A percentile compares a stretch with the other conserved stretches of the same genome.
These are phyloP conservation scores for Saccharomycopsis fodiens DNA, from an alignment of 805 yeast species.

Conservation along the genomic window DNA sequence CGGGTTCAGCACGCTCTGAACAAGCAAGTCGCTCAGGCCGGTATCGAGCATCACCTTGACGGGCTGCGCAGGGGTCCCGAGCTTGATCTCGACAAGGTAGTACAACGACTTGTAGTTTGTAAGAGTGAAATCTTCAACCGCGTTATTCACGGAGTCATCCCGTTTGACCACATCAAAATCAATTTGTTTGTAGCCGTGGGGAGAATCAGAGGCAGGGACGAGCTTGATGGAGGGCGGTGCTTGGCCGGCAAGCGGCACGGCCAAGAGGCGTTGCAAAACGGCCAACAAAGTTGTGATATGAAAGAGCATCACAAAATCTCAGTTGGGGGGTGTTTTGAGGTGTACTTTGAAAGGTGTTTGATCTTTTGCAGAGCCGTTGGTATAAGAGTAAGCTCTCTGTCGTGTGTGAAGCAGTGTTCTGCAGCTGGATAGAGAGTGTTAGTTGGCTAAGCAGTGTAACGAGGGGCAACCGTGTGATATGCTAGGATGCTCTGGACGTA, in stretches of 20 bases:
- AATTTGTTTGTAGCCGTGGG: not conserved
- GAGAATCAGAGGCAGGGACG: not conserved
- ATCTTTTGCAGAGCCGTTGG: no score
- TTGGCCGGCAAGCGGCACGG: not conserved
- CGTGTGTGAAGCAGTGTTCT: no score
- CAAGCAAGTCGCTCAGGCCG: constrained; percentile 70
- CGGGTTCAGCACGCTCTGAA: constrained; percentile 41
- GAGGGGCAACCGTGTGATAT: no score
- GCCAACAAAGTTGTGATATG: not conserved
- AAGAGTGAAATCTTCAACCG: not conserved
- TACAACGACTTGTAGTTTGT: constrained; percentile 6
- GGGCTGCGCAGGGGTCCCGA: constrained; percentile 53
- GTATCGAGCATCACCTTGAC: constrained; percentile 60
- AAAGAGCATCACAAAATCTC: no score
- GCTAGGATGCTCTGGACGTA: no score
- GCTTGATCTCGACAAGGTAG: constrained; percentile 28
- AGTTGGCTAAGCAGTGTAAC: no score
- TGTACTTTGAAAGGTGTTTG: no score
- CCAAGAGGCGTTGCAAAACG: not conserved
- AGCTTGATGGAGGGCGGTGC: not conserved
- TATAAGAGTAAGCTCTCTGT: no score
- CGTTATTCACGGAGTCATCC: not conserved
- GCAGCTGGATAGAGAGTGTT: no score
- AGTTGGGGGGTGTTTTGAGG: no score
- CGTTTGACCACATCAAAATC: not conserved